These are phyloP conservation scores for Vigna mungo DNA, from an alignment of 306 rosid species.

Conservation along the genomic window DNA sequence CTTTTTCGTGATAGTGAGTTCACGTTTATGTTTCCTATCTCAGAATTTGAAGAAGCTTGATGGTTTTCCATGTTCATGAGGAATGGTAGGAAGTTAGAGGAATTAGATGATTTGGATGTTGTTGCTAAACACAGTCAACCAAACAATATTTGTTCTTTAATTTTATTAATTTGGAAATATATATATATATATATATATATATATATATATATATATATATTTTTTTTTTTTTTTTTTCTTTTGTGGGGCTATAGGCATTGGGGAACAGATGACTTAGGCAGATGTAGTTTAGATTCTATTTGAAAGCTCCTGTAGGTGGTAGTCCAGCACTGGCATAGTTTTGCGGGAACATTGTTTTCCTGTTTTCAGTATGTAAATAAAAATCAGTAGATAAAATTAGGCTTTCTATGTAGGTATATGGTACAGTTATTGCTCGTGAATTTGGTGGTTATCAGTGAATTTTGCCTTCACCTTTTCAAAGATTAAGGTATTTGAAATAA, in stretches of 20 bases:
- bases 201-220: no score
- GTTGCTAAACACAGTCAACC: neutral
- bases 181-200: no score
- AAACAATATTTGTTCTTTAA: neutral
- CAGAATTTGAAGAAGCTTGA: conserved; percentile 16
- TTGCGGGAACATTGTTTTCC: neutral
- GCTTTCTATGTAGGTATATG: conserved; percentile 10
- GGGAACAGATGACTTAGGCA: conserved; percentile 3
- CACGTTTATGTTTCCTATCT: conserved; percentile 23
- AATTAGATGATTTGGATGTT: conserved; percentile 2
- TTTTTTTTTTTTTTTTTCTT: neutral
- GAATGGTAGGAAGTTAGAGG: conserved; percentile 22
- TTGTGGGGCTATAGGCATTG: neutral
- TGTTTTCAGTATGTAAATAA: neutral
- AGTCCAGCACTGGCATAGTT: neutral
- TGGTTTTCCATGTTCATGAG: conserved; percentile 11
- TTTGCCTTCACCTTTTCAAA: conserved; percentile 1
- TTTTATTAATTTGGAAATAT: neutral
- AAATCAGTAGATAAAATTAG: conserved; percentile 1
- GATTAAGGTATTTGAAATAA: conserved; percentile 15
- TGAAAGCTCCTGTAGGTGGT: conserved; percentile 24
- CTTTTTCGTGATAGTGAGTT: conserved; percentile 7
- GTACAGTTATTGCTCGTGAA: conserved; percentile 14
- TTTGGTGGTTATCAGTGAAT: conserved; percentile 14
- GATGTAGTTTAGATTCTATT: neutral